phyloP scores from a whole-genome alignment of 768 basidiomycete genomes.

The Gyrodon lividus region DNA sequence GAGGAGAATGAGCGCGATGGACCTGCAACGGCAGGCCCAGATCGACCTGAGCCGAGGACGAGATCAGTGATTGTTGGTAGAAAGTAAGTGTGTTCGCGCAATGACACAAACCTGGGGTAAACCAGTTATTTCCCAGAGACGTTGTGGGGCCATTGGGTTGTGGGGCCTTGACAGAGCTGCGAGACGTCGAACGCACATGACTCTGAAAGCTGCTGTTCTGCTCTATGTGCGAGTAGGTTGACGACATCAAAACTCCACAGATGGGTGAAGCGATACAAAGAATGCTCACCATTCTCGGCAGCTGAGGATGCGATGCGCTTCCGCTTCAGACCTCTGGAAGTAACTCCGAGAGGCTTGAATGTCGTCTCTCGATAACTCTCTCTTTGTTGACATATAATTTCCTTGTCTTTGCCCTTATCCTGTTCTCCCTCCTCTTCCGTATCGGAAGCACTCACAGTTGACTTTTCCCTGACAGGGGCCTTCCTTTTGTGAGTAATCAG shows the following conservation, averaged over 20 bases:
- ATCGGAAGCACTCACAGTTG: neutral
- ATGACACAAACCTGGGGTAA: conserved; percentile 14
- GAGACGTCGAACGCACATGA: conserved; percentile 8
- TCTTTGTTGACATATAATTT: neutral
- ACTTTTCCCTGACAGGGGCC: neutral
- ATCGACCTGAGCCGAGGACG: conserved; percentile 8
- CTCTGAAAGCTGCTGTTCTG: conserved; percentile 8
- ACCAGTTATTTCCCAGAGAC: neutral
- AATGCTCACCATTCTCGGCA: conserved; percentile 12
- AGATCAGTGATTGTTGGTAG: conserved; percentile 5
- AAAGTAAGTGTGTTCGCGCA: neutral
- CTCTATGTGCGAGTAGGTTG: conserved; percentile 2
- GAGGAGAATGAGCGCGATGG: conserved; percentile 10
- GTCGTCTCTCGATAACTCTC: conserved; percentile 6
- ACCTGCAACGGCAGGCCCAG: conserved; percentile 2
- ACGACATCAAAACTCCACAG: conserved; percentile 8
- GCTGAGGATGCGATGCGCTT: conserved; percentile 21
- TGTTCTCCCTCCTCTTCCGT: conserved; percentile 4
- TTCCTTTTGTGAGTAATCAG: conserved; percentile 7
- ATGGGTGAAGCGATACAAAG: conserved; percentile 3
- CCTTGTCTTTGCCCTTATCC: conserved; percentile 21
- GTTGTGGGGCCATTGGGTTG: conserved; percentile 5
- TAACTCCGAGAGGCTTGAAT: conserved; percentile 11
- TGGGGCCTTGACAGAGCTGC: neutral
- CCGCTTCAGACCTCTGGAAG: conserved; percentile 21